A percentile compares a stretch with the other conserved stretches of the same genome.
Conservation (phyloP, 2,329 filamentous ascomycete species). For the Sporothrix curviconia region DNA sequence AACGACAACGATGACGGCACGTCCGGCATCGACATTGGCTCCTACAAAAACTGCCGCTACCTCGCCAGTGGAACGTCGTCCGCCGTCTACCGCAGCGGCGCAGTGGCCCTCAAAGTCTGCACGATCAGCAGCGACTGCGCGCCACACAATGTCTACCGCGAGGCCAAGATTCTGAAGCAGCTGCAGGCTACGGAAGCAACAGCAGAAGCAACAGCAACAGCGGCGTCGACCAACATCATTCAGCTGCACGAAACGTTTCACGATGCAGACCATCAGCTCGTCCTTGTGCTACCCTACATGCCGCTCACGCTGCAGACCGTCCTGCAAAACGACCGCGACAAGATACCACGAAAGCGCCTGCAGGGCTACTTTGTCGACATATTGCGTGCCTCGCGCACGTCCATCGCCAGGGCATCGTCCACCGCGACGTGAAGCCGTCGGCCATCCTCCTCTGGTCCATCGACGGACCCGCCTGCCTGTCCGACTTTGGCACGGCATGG, state of each 20-base stretch:
- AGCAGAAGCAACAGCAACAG: conserved; percentile 49
- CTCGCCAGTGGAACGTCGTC: conserved; percentile 70
- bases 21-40: conserved; percentile 44
- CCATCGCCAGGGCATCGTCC: conserved; percentile 71
- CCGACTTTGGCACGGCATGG: conserved; percentile 93
- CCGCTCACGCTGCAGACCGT: conserved; percentile 65
- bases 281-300: conserved; percentile 82
- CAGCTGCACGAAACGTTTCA: conserved; percentile 67
- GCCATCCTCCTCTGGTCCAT: conserved; percentile 69
- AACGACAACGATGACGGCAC: conserved; percentile 14
- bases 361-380: conserved; percentile 54
- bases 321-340: conserved; percentile 37
- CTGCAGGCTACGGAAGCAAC: conserved; percentile 26
- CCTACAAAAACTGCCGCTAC: conserved; percentile 46
- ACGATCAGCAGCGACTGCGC: conserved; percentile 63
- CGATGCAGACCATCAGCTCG: conserved; percentile 62
- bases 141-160: conserved; percentile 76
- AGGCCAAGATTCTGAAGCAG: conserved; percentile 74
- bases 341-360: conserved; percentile 28
- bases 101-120: conserved; percentile 76
- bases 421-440: conserved; percentile 89
- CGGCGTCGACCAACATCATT: too few species aligned
- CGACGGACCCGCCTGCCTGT: conserved; percentile 67
- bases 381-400: conserved; percentile 66
- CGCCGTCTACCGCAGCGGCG: conserved; percentile 65